These are phyloP conservation scores for Naganishia liquefaciens DNA, from an alignment of 1,284 basidiomycete species.

Conservation along the genomic window DNA sequence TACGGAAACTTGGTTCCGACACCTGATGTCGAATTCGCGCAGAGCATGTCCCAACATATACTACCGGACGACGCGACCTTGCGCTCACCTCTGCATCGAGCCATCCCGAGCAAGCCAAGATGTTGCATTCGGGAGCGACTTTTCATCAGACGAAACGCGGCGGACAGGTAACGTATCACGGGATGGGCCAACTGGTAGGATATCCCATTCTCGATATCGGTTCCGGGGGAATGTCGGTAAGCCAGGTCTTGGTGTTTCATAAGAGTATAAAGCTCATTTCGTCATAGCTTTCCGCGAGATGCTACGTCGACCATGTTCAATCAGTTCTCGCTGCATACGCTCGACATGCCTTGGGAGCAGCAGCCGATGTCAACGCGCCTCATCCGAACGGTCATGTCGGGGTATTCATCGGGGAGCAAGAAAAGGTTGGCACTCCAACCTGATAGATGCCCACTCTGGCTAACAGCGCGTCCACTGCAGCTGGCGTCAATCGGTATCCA, in stretches of 20 bases:
- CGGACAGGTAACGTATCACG: slow-evolving; percentile 95
- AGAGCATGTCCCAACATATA: slow-evolving; percentile 92
- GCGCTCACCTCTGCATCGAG: slow-evolving; percentile 58
- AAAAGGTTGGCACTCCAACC: slow-evolving; percentile 46
- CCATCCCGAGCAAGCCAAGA: slow-evolving; percentile 65
- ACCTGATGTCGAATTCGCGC: slow-evolving; percentile 3
- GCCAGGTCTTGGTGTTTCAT: background rate
- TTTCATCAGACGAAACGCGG: slow-evolving; percentile 81
- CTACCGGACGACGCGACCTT: slow-evolving; percentile 80
- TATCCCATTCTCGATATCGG: slow-evolving; percentile 88
- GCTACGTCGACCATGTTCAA: slow-evolving; percentile 57
- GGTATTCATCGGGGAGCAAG: slow-evolving; percentile 47
- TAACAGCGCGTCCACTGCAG: slow-evolving; percentile 61
- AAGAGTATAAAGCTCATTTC: slow-evolving; percentile 12
- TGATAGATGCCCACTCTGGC: background rate
- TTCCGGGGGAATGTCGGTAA: slow-evolving; percentile 55
- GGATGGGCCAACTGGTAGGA: slow-evolving; percentile 94
- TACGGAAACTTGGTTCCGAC: slow-evolving; percentile 31
- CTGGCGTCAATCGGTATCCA: slow-evolving; percentile 95
- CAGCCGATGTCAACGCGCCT: slow-evolving; percentile 45
- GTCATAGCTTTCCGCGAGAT: slow-evolving; percentile 53
- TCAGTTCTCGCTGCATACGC: slow-evolving; percentile 50
- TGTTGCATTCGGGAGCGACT: slow-evolving; percentile 78
- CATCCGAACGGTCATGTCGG: slow-evolving; percentile 55
- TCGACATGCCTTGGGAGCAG: slow-evolving; percentile 16